Evolutionary conservation across 352 stramenopile species (phyloP).

Genomic region (Phytophthora quininea): DNA sequence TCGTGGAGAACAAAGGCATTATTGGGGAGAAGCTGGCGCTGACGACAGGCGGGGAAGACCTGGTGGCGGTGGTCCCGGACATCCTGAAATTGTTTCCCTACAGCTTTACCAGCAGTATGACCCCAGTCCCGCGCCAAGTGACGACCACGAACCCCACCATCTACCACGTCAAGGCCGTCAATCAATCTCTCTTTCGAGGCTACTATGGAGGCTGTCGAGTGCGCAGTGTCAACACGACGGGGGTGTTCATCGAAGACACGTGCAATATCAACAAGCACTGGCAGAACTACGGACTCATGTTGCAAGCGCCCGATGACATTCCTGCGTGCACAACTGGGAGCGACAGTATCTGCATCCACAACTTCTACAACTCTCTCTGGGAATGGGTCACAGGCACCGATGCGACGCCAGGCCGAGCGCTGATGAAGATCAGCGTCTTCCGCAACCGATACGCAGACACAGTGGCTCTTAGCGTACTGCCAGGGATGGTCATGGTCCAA

Average conservation of each 20-base stretch:
- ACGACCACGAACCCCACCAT: slow-evolving; percentile 19
- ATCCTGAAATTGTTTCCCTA: slow-evolving; percentile 33
- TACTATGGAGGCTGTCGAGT: slow-evolving; percentile 32
- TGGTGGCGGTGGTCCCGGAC: slow-evolving; percentile 28
- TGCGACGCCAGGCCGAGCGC: background rate
- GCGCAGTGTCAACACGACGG: slow-evolving; percentile 23
- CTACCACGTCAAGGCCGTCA: slow-evolving; percentile 23
- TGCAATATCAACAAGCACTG: slow-evolving; percentile 18
- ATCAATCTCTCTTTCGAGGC: slow-evolving; percentile 27
- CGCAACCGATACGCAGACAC: slow-evolving; percentile 20
- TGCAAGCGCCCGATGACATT: slow-evolving; percentile 28
- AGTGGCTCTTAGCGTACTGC: slow-evolving; percentile 15
- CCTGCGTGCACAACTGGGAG: slow-evolving; percentile 18
- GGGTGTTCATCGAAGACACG: slow-evolving; percentile 27
- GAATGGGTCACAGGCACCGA: slow-evolving; percentile 26
- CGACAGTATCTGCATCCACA: slow-evolving; percentile 29
- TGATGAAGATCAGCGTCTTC: slow-evolving; percentile 23
- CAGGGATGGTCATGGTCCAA: slow-evolving; percentile 18
- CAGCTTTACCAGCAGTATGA: slow-evolving; percentile 29
- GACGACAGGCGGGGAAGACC: slow-evolving; percentile 17
- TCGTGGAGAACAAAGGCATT: slow-evolving; percentile 15
- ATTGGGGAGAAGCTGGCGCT: slow-evolving; percentile 22
- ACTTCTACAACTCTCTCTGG: slow-evolving; percentile 39
- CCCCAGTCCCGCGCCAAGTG: slow-evolving; percentile 8
- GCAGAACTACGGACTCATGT: slow-evolving; percentile 31